These are phyloP conservation scores for Coniochaeta pulveracea DNA, from an alignment of 2,329 filamentous ascomycete species.

Conservation along the genomic window DNA sequence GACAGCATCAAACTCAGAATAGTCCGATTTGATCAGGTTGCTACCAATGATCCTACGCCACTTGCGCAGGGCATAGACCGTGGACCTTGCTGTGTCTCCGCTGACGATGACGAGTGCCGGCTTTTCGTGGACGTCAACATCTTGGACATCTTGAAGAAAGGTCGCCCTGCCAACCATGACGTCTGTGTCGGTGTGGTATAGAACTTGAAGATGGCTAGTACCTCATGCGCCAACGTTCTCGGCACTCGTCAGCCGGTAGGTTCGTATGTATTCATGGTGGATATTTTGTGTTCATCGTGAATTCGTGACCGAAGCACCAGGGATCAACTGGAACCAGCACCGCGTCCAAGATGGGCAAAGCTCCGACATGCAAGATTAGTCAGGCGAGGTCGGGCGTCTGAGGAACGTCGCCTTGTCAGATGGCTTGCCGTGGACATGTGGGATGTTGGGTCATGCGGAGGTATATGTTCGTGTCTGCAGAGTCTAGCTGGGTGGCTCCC, in stretches of 20 bases:
- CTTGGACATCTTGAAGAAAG: conserved; percentile 45
- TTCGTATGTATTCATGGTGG: conserved; percentile 65
- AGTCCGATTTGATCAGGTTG: conserved; percentile 69
- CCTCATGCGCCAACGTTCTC: conserved; percentile 69
- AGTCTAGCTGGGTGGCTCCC: conserved; percentile 43
- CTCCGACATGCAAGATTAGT: no score
- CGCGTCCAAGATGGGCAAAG: no score
- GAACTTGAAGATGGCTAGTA: conserved; percentile 58
- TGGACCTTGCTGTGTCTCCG: conserved; percentile 64
- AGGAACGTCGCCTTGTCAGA: neutral
- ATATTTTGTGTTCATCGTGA: conserved; percentile 74
- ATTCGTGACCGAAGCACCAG: conserved; percentile 71
- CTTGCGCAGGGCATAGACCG: conserved; percentile 62
- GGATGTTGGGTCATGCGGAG: conserved; percentile 41
- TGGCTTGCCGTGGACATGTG: conserved; percentile 45
- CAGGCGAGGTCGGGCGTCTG: conserved; percentile 21
- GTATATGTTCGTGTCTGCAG: conserved; percentile 34
- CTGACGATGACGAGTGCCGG: conserved; percentile 67
- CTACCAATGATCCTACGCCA: conserved; percentile 57
- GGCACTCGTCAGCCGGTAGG: conserved; percentile 59
- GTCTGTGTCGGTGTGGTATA: conserved; percentile 72
- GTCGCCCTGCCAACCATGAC: conserved; percentile 67
- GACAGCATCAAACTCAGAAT: conserved; percentile 55
- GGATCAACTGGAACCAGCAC: no score
- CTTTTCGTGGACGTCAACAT: conserved; percentile 33